These are phyloP conservation scores for Starmerella khaoyaiensis DNA, from an alignment of 805 yeast species.

Conservation along the genomic window DNA sequence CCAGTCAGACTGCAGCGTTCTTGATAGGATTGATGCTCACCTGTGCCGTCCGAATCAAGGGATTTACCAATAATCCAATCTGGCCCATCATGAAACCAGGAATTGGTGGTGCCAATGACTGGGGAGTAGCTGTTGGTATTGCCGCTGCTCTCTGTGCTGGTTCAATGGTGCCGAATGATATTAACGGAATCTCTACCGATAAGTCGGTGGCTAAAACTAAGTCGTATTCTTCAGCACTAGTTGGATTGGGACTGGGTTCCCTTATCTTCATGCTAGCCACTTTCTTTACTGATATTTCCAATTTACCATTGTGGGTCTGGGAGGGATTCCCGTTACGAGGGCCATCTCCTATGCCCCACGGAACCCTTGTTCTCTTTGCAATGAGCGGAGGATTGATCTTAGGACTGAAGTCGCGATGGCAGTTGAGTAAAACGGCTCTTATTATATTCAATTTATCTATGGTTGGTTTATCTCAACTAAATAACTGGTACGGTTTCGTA, in stretches of 20 bases:
- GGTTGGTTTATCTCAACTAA: slow-evolving; percentile 36
- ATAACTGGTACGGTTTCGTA: slow-evolving; percentile 58
- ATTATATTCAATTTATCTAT: slow-evolving; percentile 39
- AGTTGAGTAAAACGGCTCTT: slow-evolving; percentile 29
- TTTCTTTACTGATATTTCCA: slow-evolving; percentile 68
- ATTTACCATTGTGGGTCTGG: slow-evolving; percentile 92
- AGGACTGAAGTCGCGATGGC: slow-evolving; percentile 30
- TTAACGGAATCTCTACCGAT: neutral
- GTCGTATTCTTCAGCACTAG: slow-evolving; percentile 27
- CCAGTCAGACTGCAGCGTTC: slow-evolving; percentile 40
- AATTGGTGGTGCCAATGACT: slow-evolving; percentile 75
- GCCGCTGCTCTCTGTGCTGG: slow-evolving; percentile 48
- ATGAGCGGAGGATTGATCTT: slow-evolving; percentile 45
- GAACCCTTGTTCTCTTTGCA: slow-evolving; percentile 46
- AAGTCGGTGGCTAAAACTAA: neutral
- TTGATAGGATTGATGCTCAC: slow-evolving; percentile 61
- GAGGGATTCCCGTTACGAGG: slow-evolving; percentile 80
- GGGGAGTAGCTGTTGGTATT: slow-evolving; percentile 54
- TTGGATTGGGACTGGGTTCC: slow-evolving; percentile 60
- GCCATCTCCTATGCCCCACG: slow-evolving; percentile 79
- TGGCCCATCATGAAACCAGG: slow-evolving; percentile 87
- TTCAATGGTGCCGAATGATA: slow-evolving; percentile 14
- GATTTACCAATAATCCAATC: slow-evolving; percentile 78
- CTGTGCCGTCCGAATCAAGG: slow-evolving; percentile 59
- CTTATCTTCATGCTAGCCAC: slow-evolving; percentile 60